Evolutionary conservation across 495 filamentous ascomycete species (phyloP).

Genomic region (Penicillium canariense): DNA sequence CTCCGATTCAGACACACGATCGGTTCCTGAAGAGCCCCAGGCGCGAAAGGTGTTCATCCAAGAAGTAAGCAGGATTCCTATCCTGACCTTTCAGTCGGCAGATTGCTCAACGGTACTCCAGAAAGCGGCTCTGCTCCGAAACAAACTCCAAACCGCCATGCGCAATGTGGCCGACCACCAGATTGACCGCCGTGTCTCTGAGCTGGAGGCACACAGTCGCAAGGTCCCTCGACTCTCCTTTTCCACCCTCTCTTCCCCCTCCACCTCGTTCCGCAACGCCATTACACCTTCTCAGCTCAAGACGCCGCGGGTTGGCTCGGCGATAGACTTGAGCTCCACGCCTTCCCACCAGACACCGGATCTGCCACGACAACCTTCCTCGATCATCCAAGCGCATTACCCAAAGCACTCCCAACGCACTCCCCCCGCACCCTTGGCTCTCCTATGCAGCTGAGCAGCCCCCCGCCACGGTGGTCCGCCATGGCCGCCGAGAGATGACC

Average conservation of each 20-base stretch:
- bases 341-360: constrained; percentile 24
- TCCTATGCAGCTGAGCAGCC: constrained; percentile 42
- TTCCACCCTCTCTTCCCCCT: constrained; percentile 18
- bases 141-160: constrained; percentile 45
- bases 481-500: constrained; percentile 7
- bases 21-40: constrained; percentile 35
- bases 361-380: constrained; percentile 18
- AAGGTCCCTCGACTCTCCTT: constrained; percentile 37
- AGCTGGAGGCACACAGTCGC: constrained; percentile 44
- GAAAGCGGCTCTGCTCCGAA: constrained; percentile 47
- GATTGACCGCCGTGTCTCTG: constrained; percentile 46
- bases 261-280: constrained; percentile 14
- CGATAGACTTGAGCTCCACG: constrained; percentile 19
- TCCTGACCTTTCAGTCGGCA: neutral
- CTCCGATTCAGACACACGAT: constrained; percentile 13
- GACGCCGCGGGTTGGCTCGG: constrained; percentile 25
- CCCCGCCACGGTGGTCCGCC: constrained; percentile 31
- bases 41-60: constrained; percentile 46
- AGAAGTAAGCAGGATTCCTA: constrained; percentile 31
- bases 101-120: constrained; percentile 6
- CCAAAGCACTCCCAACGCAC: constrained; percentile 29
- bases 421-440: constrained; percentile 23
- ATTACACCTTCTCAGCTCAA: constrained; percentile 23
- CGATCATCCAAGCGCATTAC: constrained; percentile 15
- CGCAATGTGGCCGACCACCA: constrained; percentile 40